Conservation (phyloP, 2,329 filamentous ascomycete genomes). For the Ampelomyces quisqualis region DNA sequence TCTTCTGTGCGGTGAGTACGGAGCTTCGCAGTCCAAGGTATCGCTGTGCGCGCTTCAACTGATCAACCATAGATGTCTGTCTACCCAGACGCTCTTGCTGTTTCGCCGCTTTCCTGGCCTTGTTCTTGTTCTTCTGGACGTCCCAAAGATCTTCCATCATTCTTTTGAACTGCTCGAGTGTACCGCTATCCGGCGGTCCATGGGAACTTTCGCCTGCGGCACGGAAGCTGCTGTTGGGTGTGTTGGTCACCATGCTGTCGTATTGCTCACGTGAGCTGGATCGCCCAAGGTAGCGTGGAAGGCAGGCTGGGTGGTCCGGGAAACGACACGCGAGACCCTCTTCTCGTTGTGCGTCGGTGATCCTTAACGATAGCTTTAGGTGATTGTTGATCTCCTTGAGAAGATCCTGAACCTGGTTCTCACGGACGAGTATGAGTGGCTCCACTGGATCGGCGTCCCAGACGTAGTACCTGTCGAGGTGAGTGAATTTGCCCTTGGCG, state of each 20-base stretch:
- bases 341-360: conserved; percentile 57
- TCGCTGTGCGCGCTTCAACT: conserved; percentile 65
- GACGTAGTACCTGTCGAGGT: conserved; percentile 63
- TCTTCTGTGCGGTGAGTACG: not conserved
- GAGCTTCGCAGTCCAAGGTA: conserved; percentile 67
- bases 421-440: conserved; percentile 67
- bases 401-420: conserved; percentile 64
- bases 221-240: conserved; percentile 17
- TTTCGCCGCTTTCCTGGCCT: conserved; percentile 52
- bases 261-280: conserved; percentile 52
- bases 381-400: conserved; percentile 63
- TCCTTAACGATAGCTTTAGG: conserved; percentile 56
- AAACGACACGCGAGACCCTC: conserved; percentile 65
- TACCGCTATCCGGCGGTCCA: conserved; percentile 36
- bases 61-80: conserved; percentile 55
- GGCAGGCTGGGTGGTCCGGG: conserved; percentile 58
- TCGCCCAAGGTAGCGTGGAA: conserved; percentile 67
- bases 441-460: conserved; percentile 50
- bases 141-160: conserved; percentile 57
- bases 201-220: conserved; percentile 20
- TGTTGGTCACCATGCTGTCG: conserved; percentile 38
- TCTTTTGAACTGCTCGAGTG: conserved; percentile 53
- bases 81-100: conserved; percentile 52
- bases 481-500: conserved; percentile 14
- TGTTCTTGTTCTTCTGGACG: conserved; percentile 53